Evolutionary conservation across 352 stramenopile species (phyloP), one percentile per base, ranked within the genome.

Genomic region (Globisporangium middletonii): DNA sequence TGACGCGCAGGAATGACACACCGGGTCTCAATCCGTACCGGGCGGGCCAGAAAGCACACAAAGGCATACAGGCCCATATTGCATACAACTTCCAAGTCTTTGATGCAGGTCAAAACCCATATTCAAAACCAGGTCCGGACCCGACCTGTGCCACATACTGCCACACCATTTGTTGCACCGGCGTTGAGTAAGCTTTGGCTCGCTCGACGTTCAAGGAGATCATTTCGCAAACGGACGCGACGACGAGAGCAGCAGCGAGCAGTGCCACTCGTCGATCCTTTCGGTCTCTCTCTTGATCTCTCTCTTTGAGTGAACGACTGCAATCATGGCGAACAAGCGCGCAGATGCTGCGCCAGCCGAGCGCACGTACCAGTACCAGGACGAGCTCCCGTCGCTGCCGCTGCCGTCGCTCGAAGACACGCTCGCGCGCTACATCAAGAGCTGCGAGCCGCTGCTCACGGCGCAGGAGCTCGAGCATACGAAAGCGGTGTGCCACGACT

Each of bases 371-470:
- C 75, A 90, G 70, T 81, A 79, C 67, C 83, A 95, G 64, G 85
- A 95, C 57, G 74, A 90, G 47, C 71, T 99, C 33, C 95, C 96
- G 52, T 60, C 82, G 53, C 80, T 99, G 48, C 97, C 97, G 28
- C 73, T 99, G 44, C 95, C 96, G 11, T 69, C 87, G 9, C 74
- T 99, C 43, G 89, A 97, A 60, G 79, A 98, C 50, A 99, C 96
- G 13, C 69, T 99, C 12, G 71, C 89, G 59, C 78, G 75, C 45
- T 98, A 98, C 69, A 65, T 98, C 48, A 80, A 92, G 62, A 98
- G 90, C 53, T 96, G 83, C 54, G 79, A 97, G 67, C 88, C 95
- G 50, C 65, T 98, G 57, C 85, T 97, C 8, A 77, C 79, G 33
- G 53, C 67, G 27, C 74, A 83, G 28, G 88, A 99, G 67, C 79